A percentile compares a stretch with the other conserved stretches of the same genome.
phyloP scores from a whole-genome alignment of 2,329 filamentous ascomycete species.

The Sporothrix variecibatus region DNA sequence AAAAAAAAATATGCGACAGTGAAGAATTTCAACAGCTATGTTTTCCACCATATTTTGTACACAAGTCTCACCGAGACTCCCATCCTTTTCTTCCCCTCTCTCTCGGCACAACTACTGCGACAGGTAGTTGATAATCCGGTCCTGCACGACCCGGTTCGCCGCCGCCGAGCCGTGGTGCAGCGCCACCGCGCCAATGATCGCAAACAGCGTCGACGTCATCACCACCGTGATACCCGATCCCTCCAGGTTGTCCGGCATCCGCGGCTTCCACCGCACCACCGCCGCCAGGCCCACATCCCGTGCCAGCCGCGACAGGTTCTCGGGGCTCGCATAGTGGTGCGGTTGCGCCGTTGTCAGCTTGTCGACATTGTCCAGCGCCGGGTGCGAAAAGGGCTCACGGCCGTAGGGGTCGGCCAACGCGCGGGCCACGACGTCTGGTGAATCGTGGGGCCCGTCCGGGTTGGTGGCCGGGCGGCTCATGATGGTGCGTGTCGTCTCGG shows the following conservation, averaged over 20 bases:
- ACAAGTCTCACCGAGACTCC: not conserved
- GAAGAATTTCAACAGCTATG: not conserved
- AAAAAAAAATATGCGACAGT: not conserved
- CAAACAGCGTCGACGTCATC: constrained; percentile 75
- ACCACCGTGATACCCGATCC: constrained; percentile 75
- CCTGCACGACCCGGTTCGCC: constrained; percentile 72
- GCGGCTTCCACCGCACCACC: constrained; percentile 82
- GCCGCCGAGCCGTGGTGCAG: constrained; percentile 81
- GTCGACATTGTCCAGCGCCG: constrained; percentile 70
- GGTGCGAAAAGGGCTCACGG: constrained; percentile 68
- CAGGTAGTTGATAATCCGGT: constrained; percentile 66
- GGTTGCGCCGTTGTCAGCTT: constrained; percentile 67
- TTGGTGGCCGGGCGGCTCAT: constrained; percentile 28
- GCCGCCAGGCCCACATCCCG: constrained; percentile 68
- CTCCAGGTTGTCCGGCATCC: constrained; percentile 67
- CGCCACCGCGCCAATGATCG: constrained; percentile 85
- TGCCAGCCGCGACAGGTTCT: constrained; percentile 68
- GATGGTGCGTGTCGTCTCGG: constrained; percentile 35
- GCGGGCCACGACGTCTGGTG: not conserved
- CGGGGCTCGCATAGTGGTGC: constrained; percentile 61
- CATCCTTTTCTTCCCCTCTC: too few relatives aligned
- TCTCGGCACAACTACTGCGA: constrained; percentile 22
- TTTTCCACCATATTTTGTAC: constrained; percentile 13
- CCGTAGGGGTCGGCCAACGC: constrained; percentile 41
- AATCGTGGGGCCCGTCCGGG: too few relatives aligned